Percentiles rank a stretch among this genome's conserved stretches.
These are phyloP conservation scores for Madurella fahalii DNA, from an alignment of 2,329 filamentous ascomycete species.

Conservation along the genomic window DNA sequence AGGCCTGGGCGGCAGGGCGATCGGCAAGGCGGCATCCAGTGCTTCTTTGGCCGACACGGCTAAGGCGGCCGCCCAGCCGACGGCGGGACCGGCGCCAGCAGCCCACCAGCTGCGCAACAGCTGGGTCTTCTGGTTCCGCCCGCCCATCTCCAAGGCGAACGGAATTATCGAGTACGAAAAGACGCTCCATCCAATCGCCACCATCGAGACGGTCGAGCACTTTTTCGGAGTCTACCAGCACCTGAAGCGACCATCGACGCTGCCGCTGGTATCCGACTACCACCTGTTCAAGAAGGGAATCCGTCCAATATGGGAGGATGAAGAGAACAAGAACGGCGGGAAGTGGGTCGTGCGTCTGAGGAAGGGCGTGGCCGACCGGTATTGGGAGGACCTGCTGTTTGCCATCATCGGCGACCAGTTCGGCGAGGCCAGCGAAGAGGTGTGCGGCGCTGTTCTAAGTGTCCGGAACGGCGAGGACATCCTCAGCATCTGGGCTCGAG, in stretches of 20 bases:
- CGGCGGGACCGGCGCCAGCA: conserved; percentile 36
- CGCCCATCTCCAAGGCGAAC: conserved; percentile 93
- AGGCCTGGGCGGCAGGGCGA: conserved; percentile 26
- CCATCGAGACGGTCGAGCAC: conserved; percentile 77
- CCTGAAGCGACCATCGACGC: conserved; percentile 78
- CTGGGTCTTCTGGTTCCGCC: conserved; percentile 97
- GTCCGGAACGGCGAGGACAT: conserved; percentile 95
- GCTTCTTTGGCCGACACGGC: conserved; percentile 44
- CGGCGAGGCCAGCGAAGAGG: conserved; percentile 83
- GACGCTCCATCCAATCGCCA: conserved; percentile 82
- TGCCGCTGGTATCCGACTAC: conserved; percentile 94
- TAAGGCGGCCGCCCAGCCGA: conserved; percentile 37
- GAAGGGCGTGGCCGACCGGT: conserved; percentile 94
- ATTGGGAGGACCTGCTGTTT: conserved; percentile 92
- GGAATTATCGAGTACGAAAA: conserved; percentile 89
- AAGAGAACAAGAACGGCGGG: conserved; percentile 90
- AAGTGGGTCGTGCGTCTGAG: conserved; percentile 97
- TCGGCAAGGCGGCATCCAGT: conserved; percentile 39
- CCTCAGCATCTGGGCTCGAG: conserved; percentile 95
- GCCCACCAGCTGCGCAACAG: conserved; percentile 69
- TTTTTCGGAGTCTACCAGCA: conserved; percentile 89
- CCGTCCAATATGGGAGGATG: conserved; percentile 96
- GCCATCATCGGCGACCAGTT: conserved; percentile 94
- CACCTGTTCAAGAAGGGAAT: conserved; percentile 97
- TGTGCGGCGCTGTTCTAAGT: conserved; percentile 91